These are phyloP conservation scores for Sporisorium exsertum DNA, from an alignment of 1,284 basidiomycete genomes.

Conservation along the genomic window DNA sequence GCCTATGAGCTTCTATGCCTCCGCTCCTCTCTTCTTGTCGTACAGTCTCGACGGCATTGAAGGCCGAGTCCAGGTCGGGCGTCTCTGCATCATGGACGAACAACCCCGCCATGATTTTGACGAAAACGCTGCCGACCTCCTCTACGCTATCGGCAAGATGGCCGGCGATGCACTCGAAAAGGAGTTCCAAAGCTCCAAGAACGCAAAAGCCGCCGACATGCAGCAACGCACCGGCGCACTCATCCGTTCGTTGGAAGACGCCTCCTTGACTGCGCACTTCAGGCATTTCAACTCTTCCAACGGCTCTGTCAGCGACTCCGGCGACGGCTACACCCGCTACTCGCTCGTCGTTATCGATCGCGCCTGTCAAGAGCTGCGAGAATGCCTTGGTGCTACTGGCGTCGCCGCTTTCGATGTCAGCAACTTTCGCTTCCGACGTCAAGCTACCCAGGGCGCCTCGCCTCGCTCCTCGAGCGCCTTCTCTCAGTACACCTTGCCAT, in stretches of 20 bases:
- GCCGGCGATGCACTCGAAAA: constrained; percentile 53
- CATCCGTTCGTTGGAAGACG: constrained; percentile 37
- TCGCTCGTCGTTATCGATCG: constrained; percentile 31
- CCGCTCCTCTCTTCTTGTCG: constrained; percentile 51
- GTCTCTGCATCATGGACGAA: constrained; percentile 51
- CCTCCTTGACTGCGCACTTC: constrained; percentile 13
- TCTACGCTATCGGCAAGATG: constrained; percentile 53
- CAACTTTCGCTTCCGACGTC: constrained; percentile 31
- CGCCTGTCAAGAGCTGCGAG: constrained; percentile 32
- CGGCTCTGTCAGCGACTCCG: constrained; percentile 18
- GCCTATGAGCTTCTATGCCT: constrained; percentile 55
- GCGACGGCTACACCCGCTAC: constrained; percentile 27
- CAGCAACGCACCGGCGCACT: constrained; percentile 39
- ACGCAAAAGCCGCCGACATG: constrained; percentile 46
- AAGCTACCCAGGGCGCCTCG: constrained; percentile 13
- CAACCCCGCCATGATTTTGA: constrained; percentile 44
- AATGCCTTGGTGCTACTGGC: constrained; percentile 34
- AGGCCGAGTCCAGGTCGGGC: constrained; percentile 45
- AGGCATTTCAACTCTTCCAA: constrained; percentile 18
- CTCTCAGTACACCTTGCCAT: constrained; percentile 11
- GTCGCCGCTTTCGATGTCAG: constrained; percentile 42
- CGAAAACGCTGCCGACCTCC: constrained; percentile 47
- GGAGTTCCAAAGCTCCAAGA: constrained; percentile 37
- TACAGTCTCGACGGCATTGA: constrained; percentile 32
- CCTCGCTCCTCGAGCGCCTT: constrained; percentile 22